Conservation (phyloP, 345 rosid species). For the Citrus medica region DNA sequence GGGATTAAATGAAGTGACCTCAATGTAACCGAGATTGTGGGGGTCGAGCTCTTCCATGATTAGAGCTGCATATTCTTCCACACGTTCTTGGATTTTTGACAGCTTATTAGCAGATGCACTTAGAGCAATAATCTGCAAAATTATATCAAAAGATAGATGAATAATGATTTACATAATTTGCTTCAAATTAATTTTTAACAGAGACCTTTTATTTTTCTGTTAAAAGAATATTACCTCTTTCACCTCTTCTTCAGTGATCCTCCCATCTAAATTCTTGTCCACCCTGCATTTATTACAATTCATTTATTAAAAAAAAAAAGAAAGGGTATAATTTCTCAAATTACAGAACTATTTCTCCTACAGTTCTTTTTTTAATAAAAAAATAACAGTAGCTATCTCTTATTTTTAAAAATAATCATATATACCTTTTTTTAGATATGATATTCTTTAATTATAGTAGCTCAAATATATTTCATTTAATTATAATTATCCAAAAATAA, state of each 20-base stretch:
- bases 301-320: neutral
- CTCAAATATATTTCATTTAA: too few species aligned
- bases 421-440: too few species aligned
- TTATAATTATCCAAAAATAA: too few species aligned
- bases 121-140: constrained; percentile 61
- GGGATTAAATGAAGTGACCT: constrained; percentile 32
- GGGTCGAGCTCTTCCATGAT: constrained; percentile 91
- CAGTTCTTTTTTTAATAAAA: too few species aligned
- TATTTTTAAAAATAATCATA: too few species aligned
- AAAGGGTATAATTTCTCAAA: neutral
- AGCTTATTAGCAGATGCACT: constrained; percentile 82
- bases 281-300: constrained; percentile 47
- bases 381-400: too few species aligned
- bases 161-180: neutral
- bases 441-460: too few species aligned
- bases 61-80: constrained; percentile 77
- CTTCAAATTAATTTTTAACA: neutral
- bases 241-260: constrained; percentile 73
- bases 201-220: neutral
- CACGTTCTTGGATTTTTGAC: constrained; percentile 62
- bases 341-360: neutral
- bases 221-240: constrained; percentile 44
- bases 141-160: neutral
- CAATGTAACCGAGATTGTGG: constrained; percentile 63
- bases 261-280: constrained; percentile 74